Evolutionary conservation across 495 filamentous ascomycete species (phyloP), one percentile per base, ranked within the genome.

Genomic region (Podospora sp.): DNA sequence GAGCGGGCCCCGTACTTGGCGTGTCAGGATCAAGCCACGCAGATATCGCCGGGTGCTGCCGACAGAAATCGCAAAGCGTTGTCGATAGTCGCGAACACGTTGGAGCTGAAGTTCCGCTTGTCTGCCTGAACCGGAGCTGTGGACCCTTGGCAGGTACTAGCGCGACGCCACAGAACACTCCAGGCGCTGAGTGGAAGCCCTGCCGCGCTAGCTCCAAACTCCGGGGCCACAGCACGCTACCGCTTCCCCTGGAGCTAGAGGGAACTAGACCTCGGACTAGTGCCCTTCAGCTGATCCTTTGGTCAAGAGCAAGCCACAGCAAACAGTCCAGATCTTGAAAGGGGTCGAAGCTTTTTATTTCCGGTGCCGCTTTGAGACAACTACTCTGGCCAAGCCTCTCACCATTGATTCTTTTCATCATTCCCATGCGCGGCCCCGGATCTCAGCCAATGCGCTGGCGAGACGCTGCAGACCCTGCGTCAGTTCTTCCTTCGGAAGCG

Each of bases 401-500:
- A 46, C 40, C 40, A 46, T 46, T 46, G 40, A 46, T 46, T 18
- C 40, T 14, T 46, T 11, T 46, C 40, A 12, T 46, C 40, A 46
- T 2, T 46, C 40, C 40, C 40, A 46, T 2, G 40, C 40, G 40
- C 40, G 12, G 40, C 16, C 40, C 16, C 40, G 40, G 16, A 46
- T 46, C 2, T 46, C 40, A 46, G 12, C 40, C 40, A 46, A 18
- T 46, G 40, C 40, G 40, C 40, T 46, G 5, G 16, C 40, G 5
- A 46, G 16, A 14, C 52, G 52, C 12, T 68, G 33, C 60, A 85
- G 65, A 6, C 81, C 82, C 62, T 78, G 68, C 33, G 64, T 68
- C 57, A 86, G 64, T 40, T 73, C 72, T 9, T 68, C 65, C 22
- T 70, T 63, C 18, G 68, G 60, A 52, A 80, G 78, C 3, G 79